Evolutionary conservation across 2,329 filamentous ascomycete genomes (phyloP), one percentile per base, ranked within the genome.

Genomic region (Colletotrichum viniferum): DNA sequence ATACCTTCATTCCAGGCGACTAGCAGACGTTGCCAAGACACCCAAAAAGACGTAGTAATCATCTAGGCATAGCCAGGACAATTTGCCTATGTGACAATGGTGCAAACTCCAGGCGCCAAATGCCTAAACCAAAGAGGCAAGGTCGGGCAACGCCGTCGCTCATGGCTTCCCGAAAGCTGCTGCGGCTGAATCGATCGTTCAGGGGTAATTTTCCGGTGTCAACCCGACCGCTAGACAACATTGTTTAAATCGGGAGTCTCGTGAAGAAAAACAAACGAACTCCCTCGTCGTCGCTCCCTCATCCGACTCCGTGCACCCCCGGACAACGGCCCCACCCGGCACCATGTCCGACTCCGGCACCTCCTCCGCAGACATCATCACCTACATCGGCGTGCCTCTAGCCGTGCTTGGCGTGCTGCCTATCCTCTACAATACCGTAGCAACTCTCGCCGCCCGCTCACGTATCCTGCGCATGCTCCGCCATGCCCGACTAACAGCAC

Each of bases 341-440:
- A 61, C 30, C 26, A 73, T 73, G 73, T 52, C 58, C 69, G 68
- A 66, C 43, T 62, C 48, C 48, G 52, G 36, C n/a, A 32, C 71
- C 13, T 64, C 43, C 32, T 55, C 72, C 32, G 26, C 71, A 12
- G 68, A 68, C 30, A 72, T 75, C 64, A 69, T 71, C 65, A 73
- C 77, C 43, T 77, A 77, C 68, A 74, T 78, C 67, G 77, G 77
- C 48, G 66, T 76, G n/a, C 91, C 91, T 3, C 84, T 93, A 21
- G 91, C 89, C 2, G 87, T 92, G 3, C 82, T 92, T 3, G 90
- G 89, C 58, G 88, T 93, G 26, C 85, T 93, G 7, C 92, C 92
- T 0, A 93, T 93, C 66, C 85, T 94, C 58, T 94, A 93, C 84
- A 94, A 93, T 79, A 92, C 90, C 24, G 84, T 91, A 69, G 87